phyloP scores from a whole-genome alignment of 139 green algal species.

The Spirogloea muscicola region DNA sequence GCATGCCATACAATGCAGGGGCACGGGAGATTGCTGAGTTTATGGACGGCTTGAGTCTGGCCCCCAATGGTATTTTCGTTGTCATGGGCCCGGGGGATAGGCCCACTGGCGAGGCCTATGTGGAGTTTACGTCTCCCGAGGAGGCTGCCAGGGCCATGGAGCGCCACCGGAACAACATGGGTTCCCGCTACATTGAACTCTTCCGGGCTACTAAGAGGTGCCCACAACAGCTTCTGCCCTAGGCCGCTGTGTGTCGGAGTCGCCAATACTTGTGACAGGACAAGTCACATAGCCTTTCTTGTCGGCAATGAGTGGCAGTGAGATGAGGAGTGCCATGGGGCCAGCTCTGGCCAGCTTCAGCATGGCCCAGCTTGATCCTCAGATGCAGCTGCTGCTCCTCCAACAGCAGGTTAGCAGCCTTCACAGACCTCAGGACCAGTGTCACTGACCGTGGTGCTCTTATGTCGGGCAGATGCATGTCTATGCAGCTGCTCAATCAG shows the following conservation, averaged over 20 bases:
- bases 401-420: constrained; percentile 46
- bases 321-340: too few relatives aligned
- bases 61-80: constrained; percentile 45
- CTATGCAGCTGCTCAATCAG: too few relatives aligned
- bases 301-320: too few relatives aligned
- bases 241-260: background rate
- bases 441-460: too few relatives aligned
- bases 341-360: constrained; percentile 15
- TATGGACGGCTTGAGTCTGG: constrained; percentile 50
- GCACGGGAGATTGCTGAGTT: constrained; percentile 48
- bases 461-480: too few relatives aligned
- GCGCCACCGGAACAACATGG: constrained; percentile 35
- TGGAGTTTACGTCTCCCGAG: constrained; percentile 50
- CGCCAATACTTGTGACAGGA: too few relatives aligned
- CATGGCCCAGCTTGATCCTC: constrained; percentile 29
- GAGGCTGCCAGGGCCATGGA: constrained; percentile 52
- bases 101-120: constrained; percentile 53
- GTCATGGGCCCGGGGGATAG: constrained; percentile 26
- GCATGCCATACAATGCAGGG: constrained; percentile 45
- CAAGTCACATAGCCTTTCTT: too few relatives aligned
- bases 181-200: constrained; percentile 39
- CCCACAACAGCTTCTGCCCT: too few relatives aligned
- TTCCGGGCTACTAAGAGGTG: constrained; percentile 40
- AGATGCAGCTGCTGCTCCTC: constrained; percentile 42
- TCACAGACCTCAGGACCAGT: too few relatives aligned